phyloP scores from a whole-genome alignment of 2,329 filamentous ascomycete genomes.

The Penicillium sp. region DNA sequence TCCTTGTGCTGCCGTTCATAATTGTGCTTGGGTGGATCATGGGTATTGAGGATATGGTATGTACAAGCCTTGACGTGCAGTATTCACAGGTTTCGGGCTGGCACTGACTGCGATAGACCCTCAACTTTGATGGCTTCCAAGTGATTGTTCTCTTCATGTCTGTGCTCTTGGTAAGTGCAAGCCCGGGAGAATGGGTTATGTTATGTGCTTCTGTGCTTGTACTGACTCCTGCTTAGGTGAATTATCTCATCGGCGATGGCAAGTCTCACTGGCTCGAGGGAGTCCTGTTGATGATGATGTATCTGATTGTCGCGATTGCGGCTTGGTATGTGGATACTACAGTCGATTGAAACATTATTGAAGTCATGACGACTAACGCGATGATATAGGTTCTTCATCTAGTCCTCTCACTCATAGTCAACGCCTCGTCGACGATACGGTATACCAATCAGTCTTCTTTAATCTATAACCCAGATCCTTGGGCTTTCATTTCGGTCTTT shows the following conservation, averaged over 20 bases:
- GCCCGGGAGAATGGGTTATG: neutral
- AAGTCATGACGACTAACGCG: neutral
- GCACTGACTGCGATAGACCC: conserved; percentile 45
- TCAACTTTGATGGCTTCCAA: conserved; percentile 86
- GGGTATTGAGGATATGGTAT: conserved; percentile 56
- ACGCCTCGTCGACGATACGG: neutral
- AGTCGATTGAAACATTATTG: neutral
- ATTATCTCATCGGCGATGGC: conserved; percentile 60
- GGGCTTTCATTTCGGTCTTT: neutral
- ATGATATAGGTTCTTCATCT: conserved; percentile 7
- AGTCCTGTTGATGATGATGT: conserved; percentile 56
- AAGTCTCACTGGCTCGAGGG: conserved; percentile 61
- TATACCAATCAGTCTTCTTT: neutral
- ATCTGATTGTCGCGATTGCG: conserved; percentile 60
- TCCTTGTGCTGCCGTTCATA: conserved; percentile 59
- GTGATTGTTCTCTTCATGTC: conserved; percentile 62
- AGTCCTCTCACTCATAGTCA: neutral
- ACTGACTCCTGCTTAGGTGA: conserved; percentile 44
- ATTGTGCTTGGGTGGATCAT: conserved; percentile 61
- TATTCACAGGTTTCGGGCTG: neutral
- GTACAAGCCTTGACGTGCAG: neutral
- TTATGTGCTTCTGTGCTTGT: neutral
- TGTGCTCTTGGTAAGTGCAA: conserved; percentile 41
- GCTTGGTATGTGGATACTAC: conserved; percentile 47
- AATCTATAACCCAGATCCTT: neutral